Percentiles rank a stretch among this genome's conserved stretches.
These are phyloP conservation scores for Nitzschia sp. DNA, from an alignment of 108 stramenopile species.

Conservation along the genomic window DNA sequence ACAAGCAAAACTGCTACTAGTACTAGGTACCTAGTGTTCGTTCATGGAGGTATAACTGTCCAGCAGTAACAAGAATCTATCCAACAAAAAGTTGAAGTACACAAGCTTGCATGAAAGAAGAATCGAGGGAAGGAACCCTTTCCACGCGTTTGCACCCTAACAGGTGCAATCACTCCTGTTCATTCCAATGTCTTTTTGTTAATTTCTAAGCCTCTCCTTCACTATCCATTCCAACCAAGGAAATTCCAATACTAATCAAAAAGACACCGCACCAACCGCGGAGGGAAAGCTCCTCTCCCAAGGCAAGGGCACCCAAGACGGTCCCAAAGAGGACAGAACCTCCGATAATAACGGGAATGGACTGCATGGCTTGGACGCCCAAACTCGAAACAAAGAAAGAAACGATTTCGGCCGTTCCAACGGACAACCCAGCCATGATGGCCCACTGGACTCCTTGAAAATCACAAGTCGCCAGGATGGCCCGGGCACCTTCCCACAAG, in stretches of 20 bases:
- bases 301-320: slow-evolving; percentile 40
- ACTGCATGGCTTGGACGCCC: slow-evolving; percentile 73
- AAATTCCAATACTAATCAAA: slow-evolving; percentile 52
- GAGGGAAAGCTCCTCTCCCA: slow-evolving; percentile 44
- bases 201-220: slow-evolving; percentile 15
- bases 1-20: too few relatives aligned
- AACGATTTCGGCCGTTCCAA: slow-evolving; percentile 67
- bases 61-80: too few relatives aligned
- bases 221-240: slow-evolving; percentile 58
- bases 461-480: slow-evolving; percentile 24
- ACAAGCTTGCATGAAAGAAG: too few relatives aligned
- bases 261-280: slow-evolving; percentile 64
- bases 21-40: too few relatives aligned
- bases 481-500: slow-evolving; percentile 7
- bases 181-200: too few relatives aligned
- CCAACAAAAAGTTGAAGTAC: too few relatives aligned
- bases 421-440: slow-evolving; percentile 43
- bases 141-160: too few relatives aligned
- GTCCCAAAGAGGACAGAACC: slow-evolving; percentile 69
- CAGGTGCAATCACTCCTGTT: too few relatives aligned
- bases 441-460: slow-evolving; percentile 41
- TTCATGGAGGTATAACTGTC: too few relatives aligned
- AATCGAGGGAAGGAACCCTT: too few relatives aligned
- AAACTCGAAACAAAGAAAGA: slow-evolving; percentile 56
- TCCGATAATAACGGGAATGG: slow-evolving; percentile 71